A percentile compares a stretch with the other conserved stretches of the same genome.
These are phyloP conservation scores for Phytophthora pisi DNA, from an alignment of 352 stramenopile genomes.

Conservation along the genomic window DNA sequence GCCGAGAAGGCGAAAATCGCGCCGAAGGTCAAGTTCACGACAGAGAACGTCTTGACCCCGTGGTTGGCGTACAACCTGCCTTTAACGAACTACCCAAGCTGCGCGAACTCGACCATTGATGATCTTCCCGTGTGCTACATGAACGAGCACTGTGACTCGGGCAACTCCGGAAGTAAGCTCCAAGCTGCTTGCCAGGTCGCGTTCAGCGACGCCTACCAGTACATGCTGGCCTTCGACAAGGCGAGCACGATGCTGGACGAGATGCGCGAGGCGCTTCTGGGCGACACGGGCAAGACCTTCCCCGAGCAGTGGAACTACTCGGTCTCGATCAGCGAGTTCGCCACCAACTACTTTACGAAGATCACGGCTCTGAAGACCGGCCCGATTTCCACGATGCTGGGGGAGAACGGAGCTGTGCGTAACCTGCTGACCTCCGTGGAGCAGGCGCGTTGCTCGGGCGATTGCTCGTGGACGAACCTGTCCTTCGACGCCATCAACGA, in stretches of 20 bases:
- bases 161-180: conserved; percentile 3
- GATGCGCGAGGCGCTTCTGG: conserved; percentile 78
- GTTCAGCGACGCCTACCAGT: conserved; percentile 67
- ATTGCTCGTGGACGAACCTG: conserved; percentile 84
- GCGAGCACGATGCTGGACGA: conserved; percentile 62
- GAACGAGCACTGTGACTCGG: conserved; percentile 46
- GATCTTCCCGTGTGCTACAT: conserved; percentile 71
- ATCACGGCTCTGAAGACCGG: conserved; percentile 51
- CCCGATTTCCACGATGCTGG: conserved; percentile 47
- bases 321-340: conserved; percentile 68
- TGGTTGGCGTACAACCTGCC: conserved; percentile 58
- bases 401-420: conserved; percentile 49
- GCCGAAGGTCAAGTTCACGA: conserved; percentile 39
- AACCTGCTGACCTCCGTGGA: conserved; percentile 66
- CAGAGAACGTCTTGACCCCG: conserved; percentile 65
- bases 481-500: conserved; percentile 82
- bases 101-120: conserved; percentile 37
- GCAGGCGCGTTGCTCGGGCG: conserved; percentile 69
- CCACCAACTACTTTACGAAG: conserved; percentile 58
- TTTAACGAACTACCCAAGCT: conserved; percentile 23
- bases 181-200: conserved; percentile 52
- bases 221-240: conserved; percentile 64
- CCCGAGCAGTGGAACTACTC: conserved; percentile 67
- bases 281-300: conserved; percentile 67
- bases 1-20: conserved; percentile 24